phyloP scores from a whole-genome alignment of 208 protist species.

The Crithidia brevicula region DNA sequence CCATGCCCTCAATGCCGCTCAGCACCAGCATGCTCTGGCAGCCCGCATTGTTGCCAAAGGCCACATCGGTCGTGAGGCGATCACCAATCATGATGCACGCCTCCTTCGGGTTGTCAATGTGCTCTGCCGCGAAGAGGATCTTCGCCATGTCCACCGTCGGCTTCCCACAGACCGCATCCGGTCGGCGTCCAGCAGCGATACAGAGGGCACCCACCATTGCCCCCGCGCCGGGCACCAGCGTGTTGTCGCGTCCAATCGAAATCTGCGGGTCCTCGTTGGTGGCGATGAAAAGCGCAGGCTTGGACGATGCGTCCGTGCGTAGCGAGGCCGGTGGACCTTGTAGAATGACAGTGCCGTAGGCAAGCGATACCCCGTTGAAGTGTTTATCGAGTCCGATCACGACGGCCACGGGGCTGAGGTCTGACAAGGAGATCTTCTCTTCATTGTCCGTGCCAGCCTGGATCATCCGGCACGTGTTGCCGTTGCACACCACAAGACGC shows the following conservation, averaged over 20 bases:
- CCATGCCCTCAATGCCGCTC: constrained; percentile 52
- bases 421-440: constrained; percentile 49
- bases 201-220: constrained; percentile 46
- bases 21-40: constrained; percentile 76
- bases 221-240: constrained; percentile 64
- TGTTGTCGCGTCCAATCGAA: constrained; percentile 37
- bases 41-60: constrained; percentile 67
- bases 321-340: constrained; percentile 28
- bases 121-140: constrained; percentile 56
- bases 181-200: constrained; percentile 34
- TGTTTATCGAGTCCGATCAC: constrained; percentile 69
- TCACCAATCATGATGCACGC: constrained; percentile 81
- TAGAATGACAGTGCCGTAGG: constrained; percentile 48
- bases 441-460: constrained; percentile 21
- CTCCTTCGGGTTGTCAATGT: constrained; percentile 42
- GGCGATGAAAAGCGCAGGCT: constrained; percentile 57
- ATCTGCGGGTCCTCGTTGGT: constrained; percentile 82
- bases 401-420: constrained; percentile 64
- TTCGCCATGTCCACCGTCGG: constrained; percentile 61
- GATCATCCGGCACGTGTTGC: constrained; percentile 31
- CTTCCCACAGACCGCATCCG: constrained; percentile 75
- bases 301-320: background rate
- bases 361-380: constrained; percentile 71
- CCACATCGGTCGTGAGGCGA: constrained; percentile 77
- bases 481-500: constrained; percentile 40